Evolutionary conservation across 768 basidiomycete genomes (phyloP).

Genomic region (Mycena amicta): DNA sequence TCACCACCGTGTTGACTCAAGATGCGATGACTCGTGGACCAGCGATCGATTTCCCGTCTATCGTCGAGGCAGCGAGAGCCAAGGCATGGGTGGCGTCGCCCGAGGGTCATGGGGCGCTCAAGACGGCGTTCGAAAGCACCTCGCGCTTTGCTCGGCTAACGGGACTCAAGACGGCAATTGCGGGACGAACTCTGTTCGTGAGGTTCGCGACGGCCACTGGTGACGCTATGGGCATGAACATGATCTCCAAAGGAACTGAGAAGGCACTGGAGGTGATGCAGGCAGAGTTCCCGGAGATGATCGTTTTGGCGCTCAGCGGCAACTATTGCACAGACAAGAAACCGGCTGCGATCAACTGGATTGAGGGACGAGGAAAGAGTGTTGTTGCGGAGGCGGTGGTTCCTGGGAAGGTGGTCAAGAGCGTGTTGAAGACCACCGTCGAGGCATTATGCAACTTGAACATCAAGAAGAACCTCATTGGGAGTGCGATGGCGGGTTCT

Average conservation of each 20-base stretch:
- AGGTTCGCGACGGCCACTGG: constrained; percentile 94
- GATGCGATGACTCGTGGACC: constrained; percentile 99
- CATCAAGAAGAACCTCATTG: constrained; percentile 95
- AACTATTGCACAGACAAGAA: constrained; percentile 99
- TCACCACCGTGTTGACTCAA: constrained; percentile 89
- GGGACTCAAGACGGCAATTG: constrained; percentile 84
- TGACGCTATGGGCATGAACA: constrained; percentile 99
- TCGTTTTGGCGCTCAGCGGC: constrained; percentile 86
- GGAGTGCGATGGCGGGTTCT: constrained; percentile 97
- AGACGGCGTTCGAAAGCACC: constrained; percentile 90
- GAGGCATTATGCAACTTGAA: constrained; percentile 88
- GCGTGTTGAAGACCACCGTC: constrained; percentile 96
- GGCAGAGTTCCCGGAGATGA: constrained; percentile 86
- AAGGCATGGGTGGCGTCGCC: constrained; percentile 85
- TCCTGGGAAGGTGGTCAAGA: constrained; percentile 85
- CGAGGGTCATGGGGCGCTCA: constrained; percentile 75
- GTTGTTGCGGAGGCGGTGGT: constrained; percentile 97
- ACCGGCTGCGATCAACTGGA: constrained; percentile 99
- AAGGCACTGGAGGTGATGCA: constrained; percentile 84
- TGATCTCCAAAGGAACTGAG: constrained; percentile 99
- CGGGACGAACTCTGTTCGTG: constrained; percentile 91
- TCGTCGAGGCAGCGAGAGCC: constrained; percentile 79
- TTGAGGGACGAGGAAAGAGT: constrained; percentile 97
- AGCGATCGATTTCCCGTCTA: constrained; percentile 91
- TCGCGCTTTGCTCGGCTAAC: constrained; percentile 89